Conservation (phyloP, 768 basidiomycete species). For the Rhodocollybia butyracea region DNA sequence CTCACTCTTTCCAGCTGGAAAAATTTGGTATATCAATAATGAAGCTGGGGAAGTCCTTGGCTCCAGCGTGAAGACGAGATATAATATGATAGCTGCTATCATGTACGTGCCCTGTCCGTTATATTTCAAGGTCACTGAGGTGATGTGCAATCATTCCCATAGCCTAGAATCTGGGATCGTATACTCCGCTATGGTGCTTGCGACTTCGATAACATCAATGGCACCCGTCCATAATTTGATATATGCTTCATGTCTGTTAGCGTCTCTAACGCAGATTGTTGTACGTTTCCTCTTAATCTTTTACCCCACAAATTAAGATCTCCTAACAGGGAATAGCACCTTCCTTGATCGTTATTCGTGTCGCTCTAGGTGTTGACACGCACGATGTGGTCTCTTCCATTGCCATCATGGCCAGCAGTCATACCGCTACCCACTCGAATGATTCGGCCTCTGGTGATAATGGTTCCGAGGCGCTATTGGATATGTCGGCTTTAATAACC, state of each 20-base stretch:
- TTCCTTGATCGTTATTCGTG: not conserved
- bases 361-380: not conserved
- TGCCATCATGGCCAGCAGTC: not conserved
- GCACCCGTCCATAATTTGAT: not conserved
- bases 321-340: not conserved
- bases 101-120: not conserved
- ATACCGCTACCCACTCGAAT: no score
- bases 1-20: not conserved
- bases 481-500: not conserved
- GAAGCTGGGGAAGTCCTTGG: not conserved
- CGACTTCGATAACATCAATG: not conserved
- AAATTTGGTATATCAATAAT: not conserved
- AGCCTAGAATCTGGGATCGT: not conserved
- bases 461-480: not conserved
- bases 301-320: not conserved
- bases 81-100: not conserved
- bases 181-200: not conserved
- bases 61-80: not conserved
- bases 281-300: not conserved
- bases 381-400: not conserved
- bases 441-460: not conserved
- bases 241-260: not conserved
- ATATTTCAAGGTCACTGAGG: no score
- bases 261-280: not conserved
- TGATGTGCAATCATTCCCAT: not conserved